Evolutionary conservation across 352 stramenopile species (phyloP).

Genomic region (Phytophthora megakarya): DNA sequence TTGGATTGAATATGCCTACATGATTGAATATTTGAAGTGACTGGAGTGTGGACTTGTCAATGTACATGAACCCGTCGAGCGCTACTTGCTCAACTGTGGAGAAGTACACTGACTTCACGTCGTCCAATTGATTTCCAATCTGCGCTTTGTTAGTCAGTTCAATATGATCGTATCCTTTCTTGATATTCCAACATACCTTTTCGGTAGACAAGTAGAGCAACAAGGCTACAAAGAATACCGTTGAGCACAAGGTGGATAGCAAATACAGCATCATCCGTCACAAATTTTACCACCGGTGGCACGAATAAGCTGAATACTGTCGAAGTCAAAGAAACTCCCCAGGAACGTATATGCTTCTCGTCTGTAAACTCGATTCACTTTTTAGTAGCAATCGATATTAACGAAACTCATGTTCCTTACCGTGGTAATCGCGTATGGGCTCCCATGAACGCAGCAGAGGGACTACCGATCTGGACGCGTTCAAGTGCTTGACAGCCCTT

Average conservation of each 20-base stretch:
- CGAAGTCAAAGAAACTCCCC: constrained; percentile 81
- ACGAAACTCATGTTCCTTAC: constrained; percentile 5
- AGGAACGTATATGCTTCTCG: constrained; percentile 70
- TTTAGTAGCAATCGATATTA: background rate
- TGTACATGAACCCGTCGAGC: constrained; percentile 81
- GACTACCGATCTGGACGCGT: constrained; percentile 58
- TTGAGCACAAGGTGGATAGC: no score
- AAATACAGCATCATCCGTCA: no score
- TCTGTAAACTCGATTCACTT: constrained; percentile 33
- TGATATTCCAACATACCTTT: constrained; percentile 54
- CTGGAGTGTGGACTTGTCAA: constrained; percentile 70
- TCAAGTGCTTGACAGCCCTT: constrained; percentile 80
- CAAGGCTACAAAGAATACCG: constrained; percentile 51
- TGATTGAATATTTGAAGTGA: constrained; percentile 86
- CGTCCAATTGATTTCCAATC: constrained; percentile 86
- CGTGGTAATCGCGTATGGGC: constrained; percentile 27
- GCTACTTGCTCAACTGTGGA: constrained; percentile 65
- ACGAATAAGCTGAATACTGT: constrained; percentile 75
- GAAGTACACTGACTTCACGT: constrained; percentile 55
- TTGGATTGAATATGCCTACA: constrained; percentile 35
- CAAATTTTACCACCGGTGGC: constrained; percentile 62
- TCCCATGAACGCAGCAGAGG: constrained; percentile 29
- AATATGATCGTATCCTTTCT: no score
- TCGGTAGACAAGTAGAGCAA: constrained; percentile 66
- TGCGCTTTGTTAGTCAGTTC: constrained; percentile 30